Evolutionary conservation across 352 stramenopile species (phyloP), one percentile per base, ranked within the genome.

Genomic region (Pseudoperonospora humuli): DNA sequence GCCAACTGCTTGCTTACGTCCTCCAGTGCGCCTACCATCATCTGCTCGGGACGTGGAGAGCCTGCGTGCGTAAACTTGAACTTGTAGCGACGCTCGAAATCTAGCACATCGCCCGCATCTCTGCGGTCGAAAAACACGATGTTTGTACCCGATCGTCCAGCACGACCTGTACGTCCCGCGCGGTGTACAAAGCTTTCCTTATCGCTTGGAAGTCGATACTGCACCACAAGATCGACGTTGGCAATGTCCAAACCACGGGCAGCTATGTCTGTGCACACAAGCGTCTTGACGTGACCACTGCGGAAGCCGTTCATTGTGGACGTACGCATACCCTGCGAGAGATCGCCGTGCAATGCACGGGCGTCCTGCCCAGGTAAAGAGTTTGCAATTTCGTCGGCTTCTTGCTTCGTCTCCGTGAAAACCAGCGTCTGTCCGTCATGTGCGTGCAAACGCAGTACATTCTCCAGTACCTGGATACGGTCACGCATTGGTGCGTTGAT

Each of bases 321-420:
- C 54, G 97, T 96, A 45, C 96, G 63, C 63, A 86, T 82, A 18
- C 73, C 75, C 53, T 88, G 73, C 26, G 77, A 88, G 25, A 91
- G 50, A 45, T 90, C 75, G n/a, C 77, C 77, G 50, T 93, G 76
- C 11, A 89, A 55, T 15, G 73, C 70, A 31, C 72, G 75, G 15
- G 64, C 76, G 26, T 78, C 60, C 37, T 80, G 64, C 9, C 64
- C 59, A 17, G 64, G 57, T n/a, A 93, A 71, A 27, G 84, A 71
- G 34, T 88, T 95, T 13, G 93, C 88, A 46, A 98, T 83, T 42
- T 98, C 89, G 57, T 98, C 92, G 10, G 85, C 90, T 41, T 97
- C 86, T 39, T 87, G 74, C 73, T 98, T 99, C 10, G 95, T 98
- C 61, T 98, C 80, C 3, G 92, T 97, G 60, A 99, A 99, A 27